A percentile compares a stretch with the other conserved stretches of the same genome.
Evolutionary conservation across 192 early-diverging fungal species (phyloP).

Genomic region (Piromyces finnis): DNA sequence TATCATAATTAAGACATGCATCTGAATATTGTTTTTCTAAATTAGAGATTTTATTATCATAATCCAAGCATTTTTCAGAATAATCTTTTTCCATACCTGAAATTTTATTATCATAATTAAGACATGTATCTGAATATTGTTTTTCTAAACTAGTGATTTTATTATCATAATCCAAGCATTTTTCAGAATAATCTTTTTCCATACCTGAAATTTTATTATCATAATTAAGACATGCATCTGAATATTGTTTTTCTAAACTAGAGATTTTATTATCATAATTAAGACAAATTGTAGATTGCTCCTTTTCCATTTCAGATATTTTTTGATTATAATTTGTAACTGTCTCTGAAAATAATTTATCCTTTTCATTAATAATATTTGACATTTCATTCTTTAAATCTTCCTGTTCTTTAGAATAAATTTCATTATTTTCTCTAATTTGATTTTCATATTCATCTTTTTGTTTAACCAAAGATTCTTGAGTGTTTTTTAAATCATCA

Average conservation of each 20-base stretch:
- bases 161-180: not conserved
- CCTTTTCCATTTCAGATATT: not conserved
- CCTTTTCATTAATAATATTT: not conserved
- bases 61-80: not conserved
- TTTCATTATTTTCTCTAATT: not conserved
- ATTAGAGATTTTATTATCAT: not conserved
- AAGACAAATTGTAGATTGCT: not conserved
- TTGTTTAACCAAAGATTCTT: not conserved
- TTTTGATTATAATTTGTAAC: not conserved
- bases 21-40: not conserved
- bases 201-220: not conserved
- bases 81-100: not conserved
- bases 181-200: not conserved
- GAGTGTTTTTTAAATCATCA: not conserved
- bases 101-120: not conserved
- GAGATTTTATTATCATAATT: not conserved
- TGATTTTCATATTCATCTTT: not conserved
- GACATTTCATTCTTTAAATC: not conserved
- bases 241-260: not conserved
- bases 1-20: not conserved
- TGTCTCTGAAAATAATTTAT: not conserved
- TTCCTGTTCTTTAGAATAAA: not conserved
- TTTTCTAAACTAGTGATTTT: not conserved
- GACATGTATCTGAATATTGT: not conserved
- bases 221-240: not conserved